Conservation (phyloP, 2,329 filamentous ascomycete genomes). For the Akanthomyces dipterigenus region DNA sequence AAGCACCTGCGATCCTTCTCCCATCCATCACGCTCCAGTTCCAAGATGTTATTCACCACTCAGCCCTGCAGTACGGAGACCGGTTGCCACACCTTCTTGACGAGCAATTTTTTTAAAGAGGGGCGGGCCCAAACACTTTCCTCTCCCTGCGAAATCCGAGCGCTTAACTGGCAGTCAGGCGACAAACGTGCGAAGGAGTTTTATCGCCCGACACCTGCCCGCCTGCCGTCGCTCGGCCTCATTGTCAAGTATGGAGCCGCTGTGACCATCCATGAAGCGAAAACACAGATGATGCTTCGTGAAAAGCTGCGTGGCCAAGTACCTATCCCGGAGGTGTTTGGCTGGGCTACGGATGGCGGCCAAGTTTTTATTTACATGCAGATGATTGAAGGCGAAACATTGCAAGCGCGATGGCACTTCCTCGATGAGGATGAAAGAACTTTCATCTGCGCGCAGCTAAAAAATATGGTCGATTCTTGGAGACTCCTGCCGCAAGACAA, state of each 20-base stretch:
- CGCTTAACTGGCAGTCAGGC: conserved; percentile 19
- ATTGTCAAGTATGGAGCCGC: conserved; percentile 29
- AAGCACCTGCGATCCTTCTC: no score
- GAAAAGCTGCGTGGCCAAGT: conserved; percentile 20
- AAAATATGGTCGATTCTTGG: no score
- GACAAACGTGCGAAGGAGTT: conserved; percentile 15
- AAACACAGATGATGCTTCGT: conserved; percentile 22
- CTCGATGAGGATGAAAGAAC: conserved; percentile 16
- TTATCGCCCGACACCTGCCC: conserved; percentile 23
- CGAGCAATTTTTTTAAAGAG: no score
- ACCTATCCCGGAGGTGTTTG: conserved; percentile 29
- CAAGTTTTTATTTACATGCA: conserved; percentile 23
- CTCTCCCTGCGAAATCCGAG: conserved; percentile 22
- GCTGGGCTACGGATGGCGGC: conserved; percentile 15
- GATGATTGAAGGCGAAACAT: conserved; percentile 17
- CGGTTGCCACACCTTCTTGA: no score
- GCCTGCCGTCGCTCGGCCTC: conserved; percentile 25
- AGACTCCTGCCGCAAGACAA: no score
- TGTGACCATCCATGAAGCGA: conserved; percentile 22
- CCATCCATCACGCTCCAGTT: no score
- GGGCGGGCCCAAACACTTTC: conserved; percentile 18
- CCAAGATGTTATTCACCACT: no score
- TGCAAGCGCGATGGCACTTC: conserved; percentile 16
- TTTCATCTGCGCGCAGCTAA: not conserved
- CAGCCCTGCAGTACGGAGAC: no score